phyloP scores from a whole-genome alignment of 805 yeast species.

The Starmerella scarabaei region DNA sequence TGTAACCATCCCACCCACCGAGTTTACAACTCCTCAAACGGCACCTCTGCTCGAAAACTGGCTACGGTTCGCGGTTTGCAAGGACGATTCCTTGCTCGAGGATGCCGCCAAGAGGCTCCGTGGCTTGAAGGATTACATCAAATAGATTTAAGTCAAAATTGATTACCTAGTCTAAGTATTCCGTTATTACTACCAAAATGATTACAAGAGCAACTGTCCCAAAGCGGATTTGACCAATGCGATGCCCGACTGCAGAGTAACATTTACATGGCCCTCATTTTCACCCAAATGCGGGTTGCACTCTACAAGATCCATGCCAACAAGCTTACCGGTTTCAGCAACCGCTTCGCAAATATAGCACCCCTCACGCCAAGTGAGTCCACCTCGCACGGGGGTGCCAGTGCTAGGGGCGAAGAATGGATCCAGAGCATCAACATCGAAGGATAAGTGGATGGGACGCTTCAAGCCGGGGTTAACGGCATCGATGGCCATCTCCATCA shows the following conservation, averaged over 20 bases:
- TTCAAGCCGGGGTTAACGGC: constrained; percentile 58
- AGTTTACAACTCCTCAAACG: constrained; percentile 61
- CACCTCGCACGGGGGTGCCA: constrained; percentile 96
- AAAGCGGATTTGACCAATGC: constrained; percentile 87
- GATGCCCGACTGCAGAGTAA: constrained; percentile 81
- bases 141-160: not conserved
- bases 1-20: constrained; percentile 96
- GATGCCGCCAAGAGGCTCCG: constrained; percentile 70
- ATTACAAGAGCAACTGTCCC: constrained; percentile 70
- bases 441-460: constrained; percentile 75
- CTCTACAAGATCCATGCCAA: constrained; percentile 85
- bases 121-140: constrained; percentile 52
- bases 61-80: constrained; percentile 91
- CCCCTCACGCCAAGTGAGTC: constrained; percentile 87
- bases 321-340: constrained; percentile 78
- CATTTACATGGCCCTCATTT: constrained; percentile 59
- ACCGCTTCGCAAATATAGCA: constrained; percentile 82
- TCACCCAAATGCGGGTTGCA: constrained; percentile 80
- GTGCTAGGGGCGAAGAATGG: constrained; percentile 92
- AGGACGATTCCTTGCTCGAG: constrained; percentile 66
- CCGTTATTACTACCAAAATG: not conserved
- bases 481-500: constrained; percentile 80
- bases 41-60: constrained; percentile 70
- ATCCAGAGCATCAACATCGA: constrained; percentile 95
- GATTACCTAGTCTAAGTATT: not conserved